Evolutionary conservation across 2,329 filamentous ascomycete genomes (phyloP), one percentile per base, ranked within the genome.

Genomic region (Setomelanomma holmii): DNA sequence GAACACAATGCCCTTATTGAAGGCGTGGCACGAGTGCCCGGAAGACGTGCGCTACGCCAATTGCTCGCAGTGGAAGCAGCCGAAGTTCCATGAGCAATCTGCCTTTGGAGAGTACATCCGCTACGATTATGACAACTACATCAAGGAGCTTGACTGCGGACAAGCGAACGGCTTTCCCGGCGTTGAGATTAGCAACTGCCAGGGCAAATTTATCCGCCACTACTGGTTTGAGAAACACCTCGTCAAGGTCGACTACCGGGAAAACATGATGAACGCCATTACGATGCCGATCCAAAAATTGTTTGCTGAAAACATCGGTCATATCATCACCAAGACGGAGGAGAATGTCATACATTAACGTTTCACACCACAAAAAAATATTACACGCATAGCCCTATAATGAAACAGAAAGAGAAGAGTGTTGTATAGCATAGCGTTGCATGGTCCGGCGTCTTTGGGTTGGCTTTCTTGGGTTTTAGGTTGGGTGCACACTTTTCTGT

Each of bases 1-100:
- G 14, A 76, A 75, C 56, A 80, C 79, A 0, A 76, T 77, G 56
- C 72, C 79, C 24, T 80, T 84, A 30, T 71, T 83, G 34, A 75
- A 79, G 52, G 79, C 78, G 39, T 83, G 81, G 81, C 71, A 74
- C 67, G 58, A 74, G 47, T 76, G 73, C 44, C 73, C 73, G 1
- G 69, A 74, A 7, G 67, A 74, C 43, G 60, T 60, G 12, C 65
- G 67, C 21, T 76, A 75, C 47, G 52, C 60, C 40, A 67, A 66
- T 51, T 76, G 74, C 68, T 72, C 69, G 20, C 53, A 74, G 35
- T 75, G 72, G 73, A 75, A 72, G 55, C 56, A 66, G 51, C 69
- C 70, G 23, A 69, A 64, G 40, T 74, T 75, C 56, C 73, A 75
- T 53, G 74, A 76, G 50, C 74, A 76, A 53, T 68, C 65, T n/a